Evolutionary conservation across 495 filamentous ascomycete genomes (phyloP).

Genomic region (Lepraria neglecta): DNA sequence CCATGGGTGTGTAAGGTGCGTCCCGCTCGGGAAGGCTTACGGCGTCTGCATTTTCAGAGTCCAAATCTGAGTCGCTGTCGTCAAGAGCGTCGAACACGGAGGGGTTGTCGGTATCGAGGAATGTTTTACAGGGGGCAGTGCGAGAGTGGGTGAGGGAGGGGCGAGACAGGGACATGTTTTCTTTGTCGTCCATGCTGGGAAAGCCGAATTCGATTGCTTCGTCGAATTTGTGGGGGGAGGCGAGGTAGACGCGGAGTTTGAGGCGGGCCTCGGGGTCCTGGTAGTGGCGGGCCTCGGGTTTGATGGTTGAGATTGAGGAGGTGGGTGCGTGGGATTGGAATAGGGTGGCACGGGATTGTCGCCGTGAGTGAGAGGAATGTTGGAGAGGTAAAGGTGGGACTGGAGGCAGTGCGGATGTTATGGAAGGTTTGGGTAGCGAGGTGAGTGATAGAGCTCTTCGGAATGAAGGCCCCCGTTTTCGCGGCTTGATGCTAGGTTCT

Average conservation of each 20-base stretch:
- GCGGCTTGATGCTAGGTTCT: constrained; percentile 23
- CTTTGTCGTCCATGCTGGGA: constrained; percentile 51
- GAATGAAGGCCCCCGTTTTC: constrained; percentile 37
- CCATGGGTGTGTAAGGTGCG: constrained; percentile 27
- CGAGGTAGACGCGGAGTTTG: constrained; percentile 80
- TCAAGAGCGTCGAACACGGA: constrained; percentile 30
- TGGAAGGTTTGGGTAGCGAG: constrained; percentile 26
- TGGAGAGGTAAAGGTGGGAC: constrained; percentile 14
- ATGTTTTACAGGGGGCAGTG: constrained; percentile 32
- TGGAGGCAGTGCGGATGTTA: constrained; percentile 22
- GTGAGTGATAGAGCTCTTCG: constrained; percentile 45
- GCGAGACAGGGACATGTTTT: constrained; percentile 26
- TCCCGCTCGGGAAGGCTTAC: constrained; percentile 43
- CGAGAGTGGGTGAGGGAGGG: constrained; percentile 22
- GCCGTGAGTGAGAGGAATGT: constrained; percentile 35
- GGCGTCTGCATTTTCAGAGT: constrained; percentile 41
- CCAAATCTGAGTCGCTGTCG: constrained; percentile 42
- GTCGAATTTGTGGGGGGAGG: constrained; percentile 91
- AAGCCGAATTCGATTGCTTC: constrained; percentile 93
- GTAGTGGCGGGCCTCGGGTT: constrained; percentile 73
- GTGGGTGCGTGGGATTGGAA: constrained; percentile 30
- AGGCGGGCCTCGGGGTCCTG: constrained; percentile 84
- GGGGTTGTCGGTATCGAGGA: constrained; percentile 42
- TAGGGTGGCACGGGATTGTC: constrained; percentile 30
- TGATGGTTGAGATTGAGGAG: constrained; percentile 53